These are phyloP conservation scores for Leccinum variicolor DNA, from an alignment of 768 basidiomycete genomes.

Conservation along the genomic window DNA sequence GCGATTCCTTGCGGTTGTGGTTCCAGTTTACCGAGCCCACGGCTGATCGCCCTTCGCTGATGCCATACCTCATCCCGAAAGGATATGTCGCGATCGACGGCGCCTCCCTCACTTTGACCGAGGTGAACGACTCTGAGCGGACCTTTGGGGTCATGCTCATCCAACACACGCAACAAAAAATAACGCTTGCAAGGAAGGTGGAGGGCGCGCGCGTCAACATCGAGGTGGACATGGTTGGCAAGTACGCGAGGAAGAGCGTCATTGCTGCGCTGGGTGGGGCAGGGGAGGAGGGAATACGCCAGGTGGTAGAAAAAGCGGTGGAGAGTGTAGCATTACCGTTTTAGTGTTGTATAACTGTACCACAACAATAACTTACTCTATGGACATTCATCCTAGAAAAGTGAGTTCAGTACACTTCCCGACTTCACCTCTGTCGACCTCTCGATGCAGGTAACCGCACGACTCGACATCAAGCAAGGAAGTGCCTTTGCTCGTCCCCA, in stretches of 20 bases:
- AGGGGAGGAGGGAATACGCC: conserved; percentile 44
- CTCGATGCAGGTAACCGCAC: conserved; percentile 49
- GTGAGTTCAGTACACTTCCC: conserved; percentile 26
- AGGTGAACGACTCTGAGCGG: conserved; percentile 58
- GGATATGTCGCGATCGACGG: conserved; percentile 96
- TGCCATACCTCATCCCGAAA: conserved; percentile 87
- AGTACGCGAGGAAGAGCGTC: conserved; percentile 87
- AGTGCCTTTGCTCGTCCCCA: conserved; percentile 29
- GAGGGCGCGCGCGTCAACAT: conserved; percentile 87
- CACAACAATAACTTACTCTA: conserved; percentile 14
- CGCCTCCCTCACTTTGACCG: conserved; percentile 86
- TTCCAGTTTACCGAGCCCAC: conserved; percentile 73
- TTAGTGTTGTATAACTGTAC: not conserved
- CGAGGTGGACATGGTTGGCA: conserved; percentile 94
- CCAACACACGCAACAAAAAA: conserved; percentile 86
- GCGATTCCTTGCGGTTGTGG: conserved; percentile 81
- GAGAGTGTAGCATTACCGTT: conserved; percentile 41
- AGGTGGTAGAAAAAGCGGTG: conserved; percentile 56
- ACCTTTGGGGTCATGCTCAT: conserved; percentile 94
- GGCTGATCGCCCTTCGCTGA: conserved; percentile 53
- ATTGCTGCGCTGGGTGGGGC: conserved; percentile 58
- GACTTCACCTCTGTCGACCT: conserved; percentile 9
- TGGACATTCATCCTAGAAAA: conserved; percentile 46
- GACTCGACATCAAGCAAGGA: conserved; percentile 40
- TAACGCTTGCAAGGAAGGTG: conserved; percentile 72